Conservation (phyloP, 164 flowering plant genomes). For the Paratinospora sagittata region DNA sequence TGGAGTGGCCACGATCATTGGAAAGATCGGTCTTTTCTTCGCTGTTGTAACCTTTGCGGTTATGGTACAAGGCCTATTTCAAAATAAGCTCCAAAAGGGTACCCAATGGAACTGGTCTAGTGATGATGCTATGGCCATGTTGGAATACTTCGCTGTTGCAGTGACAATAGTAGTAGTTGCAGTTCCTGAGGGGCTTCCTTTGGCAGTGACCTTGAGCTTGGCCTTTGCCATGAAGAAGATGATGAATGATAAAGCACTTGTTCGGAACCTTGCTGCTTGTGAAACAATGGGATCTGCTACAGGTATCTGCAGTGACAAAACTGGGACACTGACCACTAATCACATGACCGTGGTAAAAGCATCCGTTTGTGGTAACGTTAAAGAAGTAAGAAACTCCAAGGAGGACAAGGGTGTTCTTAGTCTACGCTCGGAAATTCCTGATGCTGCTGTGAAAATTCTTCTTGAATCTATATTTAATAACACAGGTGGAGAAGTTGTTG, state of each 20-base stretch:
- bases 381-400: background rate
- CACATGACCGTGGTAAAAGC: conserved; percentile 8
- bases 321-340: conserved; percentile 9
- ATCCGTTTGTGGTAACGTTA: background rate
- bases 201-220: conserved; percentile 10
- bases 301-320: conserved; percentile 7
- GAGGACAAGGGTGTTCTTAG: background rate
- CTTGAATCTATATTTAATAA: conserved; percentile 8
- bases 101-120: conserved; percentile 1
- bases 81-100: conserved; percentile 32
- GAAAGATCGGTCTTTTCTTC: conserved; percentile 73
- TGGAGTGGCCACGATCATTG: conserved; percentile 84
- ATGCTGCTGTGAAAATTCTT: background rate
- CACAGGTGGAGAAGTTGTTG: conserved; percentile 6
- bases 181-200: conserved; percentile 7
- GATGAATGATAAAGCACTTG: conserved; percentile 13
- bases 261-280: conserved; percentile 9
- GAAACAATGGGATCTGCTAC: conserved; percentile 11
- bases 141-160: conserved; percentile 7
- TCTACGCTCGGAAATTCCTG: background rate
- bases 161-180: conserved; percentile 10
- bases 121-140: background rate
- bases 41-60: conserved; percentile 78
- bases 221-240: conserved; percentile 15
- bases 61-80: conserved; percentile 51